These are phyloP conservation scores for Piper betle DNA, from an alignment of 164 flowering plant species.

Conservation along the genomic window DNA sequence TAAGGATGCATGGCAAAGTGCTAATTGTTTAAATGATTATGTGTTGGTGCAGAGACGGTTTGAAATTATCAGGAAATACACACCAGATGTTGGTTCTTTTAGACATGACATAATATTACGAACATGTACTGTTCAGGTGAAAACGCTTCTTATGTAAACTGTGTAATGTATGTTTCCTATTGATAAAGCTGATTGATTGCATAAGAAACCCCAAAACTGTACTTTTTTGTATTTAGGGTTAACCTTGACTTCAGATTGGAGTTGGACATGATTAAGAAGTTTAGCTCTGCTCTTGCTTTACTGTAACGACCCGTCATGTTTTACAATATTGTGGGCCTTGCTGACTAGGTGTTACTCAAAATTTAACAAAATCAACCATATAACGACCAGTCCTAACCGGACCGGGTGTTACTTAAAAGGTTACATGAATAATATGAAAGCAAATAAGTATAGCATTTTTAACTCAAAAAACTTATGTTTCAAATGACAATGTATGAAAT, in stretches of 20 bases:
- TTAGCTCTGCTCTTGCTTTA: constrained; percentile 92
- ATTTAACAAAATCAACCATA: too few species aligned
- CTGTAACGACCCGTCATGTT: too few species aligned
- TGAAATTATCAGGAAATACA: constrained; percentile 88
- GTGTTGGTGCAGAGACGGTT: constrained; percentile 79
- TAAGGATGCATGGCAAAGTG: too few species aligned
- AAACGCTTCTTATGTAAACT: constrained; percentile 1
- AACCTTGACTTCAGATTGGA: constrained; percentile 95
- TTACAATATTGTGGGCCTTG: too few species aligned
- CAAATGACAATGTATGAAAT: too few species aligned
- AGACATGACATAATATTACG: constrained; percentile 99
- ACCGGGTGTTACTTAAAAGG: too few species aligned
- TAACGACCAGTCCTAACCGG: too few species aligned
- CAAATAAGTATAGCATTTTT: too few species aligned
- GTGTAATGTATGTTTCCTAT: too few species aligned
- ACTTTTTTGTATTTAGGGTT: constrained; percentile 30
- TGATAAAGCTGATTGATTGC: neutral
- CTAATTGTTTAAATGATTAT: constrained; percentile 9
- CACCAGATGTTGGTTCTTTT: constrained; percentile 93
- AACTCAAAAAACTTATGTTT: too few species aligned
- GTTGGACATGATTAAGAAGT: constrained; percentile 92
- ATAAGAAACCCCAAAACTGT: neutral
- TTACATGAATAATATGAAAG: too few species aligned
- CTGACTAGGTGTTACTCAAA: too few species aligned
- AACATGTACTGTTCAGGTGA: constrained; percentile 98